Conservation (phyloP, 768 basidiomycete species). For the Multifurca ochricompacta region DNA sequence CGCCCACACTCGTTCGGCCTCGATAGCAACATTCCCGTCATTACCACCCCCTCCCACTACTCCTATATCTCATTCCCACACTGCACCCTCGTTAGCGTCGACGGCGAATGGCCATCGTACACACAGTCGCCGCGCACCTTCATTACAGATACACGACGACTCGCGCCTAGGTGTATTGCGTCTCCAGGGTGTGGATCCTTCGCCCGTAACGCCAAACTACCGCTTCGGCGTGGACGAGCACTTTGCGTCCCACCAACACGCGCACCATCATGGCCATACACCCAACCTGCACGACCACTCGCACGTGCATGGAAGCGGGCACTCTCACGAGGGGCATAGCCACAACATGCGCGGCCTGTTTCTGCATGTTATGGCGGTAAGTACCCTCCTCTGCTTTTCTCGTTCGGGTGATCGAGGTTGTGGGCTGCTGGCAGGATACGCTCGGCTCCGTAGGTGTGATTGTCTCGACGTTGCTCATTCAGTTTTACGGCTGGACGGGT, state of each 20-base stretch:
- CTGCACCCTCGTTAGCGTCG: slow-evolving; percentile 1
- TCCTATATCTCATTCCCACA: slow-evolving; percentile 23
- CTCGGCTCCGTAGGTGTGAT: slow-evolving; percentile 97
- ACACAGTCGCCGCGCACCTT: slow-evolving; percentile 17
- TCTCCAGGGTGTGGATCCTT: slow-evolving; percentile 26
- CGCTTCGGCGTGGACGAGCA: slow-evolving; percentile 48
- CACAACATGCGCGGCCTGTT: slow-evolving; percentile 99
- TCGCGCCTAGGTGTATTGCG: neutral
- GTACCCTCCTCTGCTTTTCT: slow-evolving; percentile 25
- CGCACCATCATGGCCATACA: slow-evolving; percentile 26
- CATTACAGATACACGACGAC: slow-evolving; percentile 14
- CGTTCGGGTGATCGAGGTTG: slow-evolving; percentile 13
- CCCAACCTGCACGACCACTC: slow-evolving; percentile 46
- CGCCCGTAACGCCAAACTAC: slow-evolving; percentile 63
- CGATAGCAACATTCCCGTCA: slow-evolving; percentile 17
- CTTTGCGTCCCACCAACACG: slow-evolving; percentile 36
- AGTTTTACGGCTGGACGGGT: slow-evolving; percentile 96
- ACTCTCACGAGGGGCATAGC: slow-evolving; percentile 74
- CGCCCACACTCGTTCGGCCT: slow-evolving; percentile 24
- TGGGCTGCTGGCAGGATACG: slow-evolving; percentile 56
- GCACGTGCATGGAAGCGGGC: slow-evolving; percentile 35
- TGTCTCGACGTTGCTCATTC: slow-evolving; percentile 90
- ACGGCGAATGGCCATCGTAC: neutral
- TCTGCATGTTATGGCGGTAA: slow-evolving; percentile 89
- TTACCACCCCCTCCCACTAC: slow-evolving; percentile 20